A percentile compares a stretch with the other conserved stretches of the same genome.
Evolutionary conservation across 140 eudicot genomes (phyloP).

Genomic region (Ambrosia hybrid): DNA sequence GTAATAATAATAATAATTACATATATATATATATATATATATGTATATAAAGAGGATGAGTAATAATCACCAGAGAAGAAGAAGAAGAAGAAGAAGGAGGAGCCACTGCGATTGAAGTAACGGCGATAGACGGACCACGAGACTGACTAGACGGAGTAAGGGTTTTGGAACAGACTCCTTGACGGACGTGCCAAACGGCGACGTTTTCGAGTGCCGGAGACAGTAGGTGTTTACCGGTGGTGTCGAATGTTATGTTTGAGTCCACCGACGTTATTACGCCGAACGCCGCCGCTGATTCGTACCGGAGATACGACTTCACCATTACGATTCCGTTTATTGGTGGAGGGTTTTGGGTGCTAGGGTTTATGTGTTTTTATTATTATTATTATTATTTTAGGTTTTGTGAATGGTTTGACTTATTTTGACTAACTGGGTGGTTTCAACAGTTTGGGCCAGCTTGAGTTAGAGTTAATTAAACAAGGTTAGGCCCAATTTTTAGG

Average conservation of each 20-base stretch:
- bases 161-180: slow-evolving; percentile 68
- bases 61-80: slow-evolving; percentile 51
- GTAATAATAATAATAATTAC: not conserved
- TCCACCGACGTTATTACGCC: slow-evolving; percentile 79
- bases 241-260: slow-evolving; percentile 73
- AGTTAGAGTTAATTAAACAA: no score
- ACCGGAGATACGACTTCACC: slow-evolving; percentile 59
- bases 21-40: no score
- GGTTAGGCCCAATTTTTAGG: no score
- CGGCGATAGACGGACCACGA: slow-evolving; percentile 75
- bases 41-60: slow-evolving; percentile 6
- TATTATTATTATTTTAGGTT: no score
- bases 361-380: no score
- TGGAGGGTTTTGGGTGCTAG: no score
- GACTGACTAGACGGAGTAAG: slow-evolving; percentile 57
- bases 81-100: slow-evolving; percentile 33
- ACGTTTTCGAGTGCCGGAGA: slow-evolving; percentile 90
- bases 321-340: no score
- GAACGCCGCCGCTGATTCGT: slow-evolving; percentile 72
- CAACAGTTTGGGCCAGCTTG: no score
- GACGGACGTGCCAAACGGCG: slow-evolving; percentile 88
- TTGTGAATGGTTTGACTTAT: no score
- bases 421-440: no score
- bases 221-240: slow-evolving; percentile 73
- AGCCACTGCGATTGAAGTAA: slow-evolving; percentile 69